Evolutionary conservation across 129 eudicot species (phyloP), one percentile per base, ranked within the genome.

Genomic region (Chrysanthemum seticuspe): DNA sequence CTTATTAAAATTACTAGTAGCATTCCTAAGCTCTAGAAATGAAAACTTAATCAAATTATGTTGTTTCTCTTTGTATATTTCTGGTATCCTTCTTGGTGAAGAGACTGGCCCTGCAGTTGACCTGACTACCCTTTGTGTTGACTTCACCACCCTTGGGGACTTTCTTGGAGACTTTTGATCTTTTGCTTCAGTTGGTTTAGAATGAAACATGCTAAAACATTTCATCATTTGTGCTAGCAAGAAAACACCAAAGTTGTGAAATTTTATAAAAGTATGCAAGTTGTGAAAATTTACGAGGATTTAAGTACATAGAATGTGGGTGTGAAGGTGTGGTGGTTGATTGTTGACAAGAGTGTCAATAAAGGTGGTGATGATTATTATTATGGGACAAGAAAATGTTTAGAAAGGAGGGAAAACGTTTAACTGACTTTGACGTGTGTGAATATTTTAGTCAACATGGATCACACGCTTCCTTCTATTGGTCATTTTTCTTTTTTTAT

Each of bases 1-100:
- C 82, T 82, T 86, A 40, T 81, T 86, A 84, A 91, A 91, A 74
- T 80, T 78, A 57, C 78, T 86, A 2, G 97, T 91, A 0, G 97
- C 97, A 40, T 80, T 83, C 50, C 62, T 71, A 16, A 91, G 90
- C 81, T 91, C 96, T 27, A 82, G 51, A 19, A 78, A 83, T 71
- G 90, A 67, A 67, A 91, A 91, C 14, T 58, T 87, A 78, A 81
- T 88, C 87, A 91, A 67, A 19, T 83, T 81, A 18, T 72, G 86
- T 63, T 86, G 79, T 62, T 68, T 91, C 31, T 84, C 88, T 78
- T 64, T 76, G 68, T 85, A 91, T 68, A 87, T 64, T 78, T 91
- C 87, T 6, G 81, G 81, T 59, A 86, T 81, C 23, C 79, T 81
- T 63, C 80, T 77, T 13, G 87, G 78, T n/a, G 83, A 78, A 31